Percentiles rank a stretch among this genome's conserved stretches.
Evolutionary conservation across 2,329 filamentous ascomycete genomes (phyloP).

Genomic region (Cryphonectria naterciae): DNA sequence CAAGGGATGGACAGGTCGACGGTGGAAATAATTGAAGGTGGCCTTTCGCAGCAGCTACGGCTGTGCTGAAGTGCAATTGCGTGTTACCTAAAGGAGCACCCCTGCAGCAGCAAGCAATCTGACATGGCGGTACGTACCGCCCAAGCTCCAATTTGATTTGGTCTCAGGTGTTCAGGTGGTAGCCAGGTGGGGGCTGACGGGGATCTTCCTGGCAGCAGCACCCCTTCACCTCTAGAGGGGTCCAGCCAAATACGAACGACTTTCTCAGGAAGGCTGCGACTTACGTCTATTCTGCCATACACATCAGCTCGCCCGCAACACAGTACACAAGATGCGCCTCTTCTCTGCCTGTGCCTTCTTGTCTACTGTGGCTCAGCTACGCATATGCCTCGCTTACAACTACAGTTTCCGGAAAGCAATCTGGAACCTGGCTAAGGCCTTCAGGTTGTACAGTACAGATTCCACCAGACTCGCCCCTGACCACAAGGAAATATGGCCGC

Average conservation of each 20-base stretch:
- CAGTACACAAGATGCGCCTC: neutral
- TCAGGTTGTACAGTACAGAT: conserved; percentile 3
- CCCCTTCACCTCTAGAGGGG: neutral
- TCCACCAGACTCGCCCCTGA: neutral
- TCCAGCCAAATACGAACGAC: neutral
- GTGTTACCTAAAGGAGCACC: conserved; percentile 7
- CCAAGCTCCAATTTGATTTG: neutral
- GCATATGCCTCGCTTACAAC: neutral
- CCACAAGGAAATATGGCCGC: neutral
- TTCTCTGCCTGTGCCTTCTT: neutral
- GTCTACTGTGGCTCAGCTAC: neutral
- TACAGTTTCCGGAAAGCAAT: neutral
- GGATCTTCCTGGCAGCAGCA: neutral
- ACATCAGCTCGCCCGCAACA: neutral
- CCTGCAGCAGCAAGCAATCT: conserved; percentile 14
- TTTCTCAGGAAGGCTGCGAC: too few species aligned
- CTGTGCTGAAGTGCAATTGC: conserved; percentile 4
- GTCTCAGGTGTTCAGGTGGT: neutral
- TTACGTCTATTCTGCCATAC: neutral
- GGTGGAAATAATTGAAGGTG: conserved; percentile 26
- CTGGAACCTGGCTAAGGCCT: conserved; percentile 6
- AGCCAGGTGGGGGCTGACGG: neutral
- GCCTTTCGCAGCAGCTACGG: conserved; percentile 24
- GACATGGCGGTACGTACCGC: conserved; percentile 8
- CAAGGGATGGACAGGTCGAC: conserved; percentile 23